phyloP scores from a whole-genome alignment of 2,329 filamentous ascomycete genomes.

The Fusarium vanettenii region DNA sequence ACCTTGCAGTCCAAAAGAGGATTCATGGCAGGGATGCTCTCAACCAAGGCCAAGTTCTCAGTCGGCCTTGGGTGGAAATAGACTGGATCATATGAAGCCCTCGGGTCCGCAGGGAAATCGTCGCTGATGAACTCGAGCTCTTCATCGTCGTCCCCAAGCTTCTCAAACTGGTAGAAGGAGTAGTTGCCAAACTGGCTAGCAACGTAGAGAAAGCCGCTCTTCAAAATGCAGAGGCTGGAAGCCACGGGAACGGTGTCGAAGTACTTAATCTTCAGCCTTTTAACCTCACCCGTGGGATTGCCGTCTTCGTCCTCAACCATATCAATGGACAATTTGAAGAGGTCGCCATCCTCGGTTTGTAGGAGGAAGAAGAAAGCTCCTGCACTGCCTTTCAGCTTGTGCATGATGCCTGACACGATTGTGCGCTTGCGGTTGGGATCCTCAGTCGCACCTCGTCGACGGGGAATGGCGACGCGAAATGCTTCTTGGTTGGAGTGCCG shows the following conservation, averaged over 20 bases:
- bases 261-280: slow-evolving; percentile 91
- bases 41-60: slow-evolving; percentile 86
- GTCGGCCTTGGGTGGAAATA: slow-evolving; percentile 86
- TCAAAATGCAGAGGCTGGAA: slow-evolving; percentile 88
- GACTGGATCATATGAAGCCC: slow-evolving; percentile 77
- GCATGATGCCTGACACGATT: slow-evolving; percentile 94
- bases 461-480: slow-evolving; percentile 88
- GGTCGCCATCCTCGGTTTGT: slow-evolving; percentile 96
- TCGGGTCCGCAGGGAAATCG: slow-evolving; percentile 80
- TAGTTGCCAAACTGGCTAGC: slow-evolving; percentile 94
- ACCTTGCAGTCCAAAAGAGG: slow-evolving; percentile 93
- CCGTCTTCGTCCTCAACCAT: slow-evolving; percentile 86
- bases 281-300: slow-evolving; percentile 83
- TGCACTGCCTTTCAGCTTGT: slow-evolving; percentile 84
- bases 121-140: slow-evolving; percentile 89
- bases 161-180: slow-evolving; percentile 96
- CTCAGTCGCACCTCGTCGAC: slow-evolving; percentile 87
- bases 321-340: slow-evolving; percentile 96
- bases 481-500: slow-evolving; percentile 95
- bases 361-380: slow-evolving; percentile 97
- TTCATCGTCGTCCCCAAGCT: slow-evolving; percentile 94
- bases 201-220: slow-evolving; percentile 94
- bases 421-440: slow-evolving; percentile 90
- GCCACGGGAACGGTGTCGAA: slow-evolving; percentile 96
- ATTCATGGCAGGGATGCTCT: slow-evolving; percentile 89